These are phyloP conservation scores for Saccharomycopsis sp. DNA, from an alignment of 805 yeast genomes.

Conservation along the genomic window DNA sequence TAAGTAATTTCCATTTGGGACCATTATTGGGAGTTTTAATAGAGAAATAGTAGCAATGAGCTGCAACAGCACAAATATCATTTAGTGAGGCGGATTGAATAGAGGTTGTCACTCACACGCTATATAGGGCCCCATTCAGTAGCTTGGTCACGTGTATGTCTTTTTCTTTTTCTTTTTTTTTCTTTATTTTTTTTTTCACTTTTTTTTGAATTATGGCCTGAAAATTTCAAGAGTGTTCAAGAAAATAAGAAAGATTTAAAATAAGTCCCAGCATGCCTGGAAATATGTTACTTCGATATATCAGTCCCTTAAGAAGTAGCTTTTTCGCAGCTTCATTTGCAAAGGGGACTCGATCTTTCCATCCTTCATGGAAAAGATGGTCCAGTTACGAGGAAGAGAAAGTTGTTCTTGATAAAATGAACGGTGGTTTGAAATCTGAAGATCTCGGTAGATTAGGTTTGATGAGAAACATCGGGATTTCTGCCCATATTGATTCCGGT, in stretches of 20 bases:
- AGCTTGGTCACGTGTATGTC: too few relatives aligned
- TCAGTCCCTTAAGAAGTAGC: not conserved
- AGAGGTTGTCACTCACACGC: too few relatives aligned
- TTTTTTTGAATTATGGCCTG: not conserved
- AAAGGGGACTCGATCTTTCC: constrained; percentile 28
- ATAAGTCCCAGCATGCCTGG: not conserved
- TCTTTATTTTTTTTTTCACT: too few relatives aligned
- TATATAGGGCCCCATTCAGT: too few relatives aligned
- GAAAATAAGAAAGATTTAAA: not conserved
- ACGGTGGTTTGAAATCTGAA: constrained; percentile 36
- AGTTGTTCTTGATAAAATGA: constrained; percentile 54
- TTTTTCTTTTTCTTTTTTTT: too few relatives aligned
- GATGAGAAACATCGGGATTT: constrained; percentile 92
- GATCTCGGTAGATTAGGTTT: constrained; percentile 47
- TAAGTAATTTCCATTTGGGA: constrained; percentile 77
- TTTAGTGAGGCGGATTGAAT: too few relatives aligned
- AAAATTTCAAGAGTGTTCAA: not conserved
- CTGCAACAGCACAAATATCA: too few relatives aligned
- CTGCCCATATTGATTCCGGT: constrained; percentile 98
- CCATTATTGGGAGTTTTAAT: constrained; percentile 74
- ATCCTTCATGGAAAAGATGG: constrained; percentile 26
- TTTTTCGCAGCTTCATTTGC: not conserved
- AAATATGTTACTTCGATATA: not conserved
- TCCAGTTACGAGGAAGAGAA: constrained; percentile 67
- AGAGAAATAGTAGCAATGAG: too few relatives aligned